Percentiles rank a stretch among this genome's conserved stretches.
These are phyloP conservation scores for Ampelocalamus luodianensis DNA, from an alignment of 176 grass and related monocot genomes.

Conservation along the genomic window DNA sequence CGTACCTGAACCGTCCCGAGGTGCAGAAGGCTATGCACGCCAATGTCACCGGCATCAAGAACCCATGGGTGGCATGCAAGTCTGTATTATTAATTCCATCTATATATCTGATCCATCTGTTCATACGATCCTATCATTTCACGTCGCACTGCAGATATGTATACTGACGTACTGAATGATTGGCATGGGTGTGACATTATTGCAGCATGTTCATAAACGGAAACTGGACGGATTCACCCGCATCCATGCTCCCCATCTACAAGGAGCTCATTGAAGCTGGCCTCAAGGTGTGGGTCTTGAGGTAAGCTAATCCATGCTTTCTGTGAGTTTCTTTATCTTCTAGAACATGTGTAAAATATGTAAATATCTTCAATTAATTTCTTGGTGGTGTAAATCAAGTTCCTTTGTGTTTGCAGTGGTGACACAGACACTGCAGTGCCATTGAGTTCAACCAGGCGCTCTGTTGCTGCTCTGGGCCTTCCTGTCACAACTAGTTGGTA, in stretches of 20 bases:
- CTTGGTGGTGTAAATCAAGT: not conserved
- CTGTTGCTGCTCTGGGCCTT: slow-evolving; percentile 66
- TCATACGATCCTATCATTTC: too few species aligned
- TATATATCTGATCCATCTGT: too few species aligned
- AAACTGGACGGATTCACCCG: slow-evolving; percentile 67
- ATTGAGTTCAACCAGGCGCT: slow-evolving; percentile 75
- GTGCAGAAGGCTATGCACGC: slow-evolving; percentile 46
- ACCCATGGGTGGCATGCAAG: slow-evolving; percentile 47
- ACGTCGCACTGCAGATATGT: not conserved
- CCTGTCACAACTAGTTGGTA: slow-evolving; percentile 57
- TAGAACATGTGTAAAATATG: too few species aligned
- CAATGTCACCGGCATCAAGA: slow-evolving; percentile 31
- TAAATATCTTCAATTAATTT: not conserved
- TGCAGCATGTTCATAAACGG: not conserved
- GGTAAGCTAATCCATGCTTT: slow-evolving; percentile 32
- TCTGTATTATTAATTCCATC: not conserved
- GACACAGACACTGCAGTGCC: slow-evolving; percentile 82
- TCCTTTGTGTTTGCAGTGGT: slow-evolving; percentile 49
- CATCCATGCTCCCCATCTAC: slow-evolving; percentile 70
- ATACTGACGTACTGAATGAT: not conserved
- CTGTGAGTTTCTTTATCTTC: not conserved
- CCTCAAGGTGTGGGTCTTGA: slow-evolving; percentile 79
- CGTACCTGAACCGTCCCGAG: slow-evolving; percentile 31
- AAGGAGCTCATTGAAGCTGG: slow-evolving; percentile 62
- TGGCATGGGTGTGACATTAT: not conserved